A percentile compares a stretch with the other conserved stretches of the same genome.
Conservation (phyloP, 179 eudicot species). For the Spergularia azorica region DNA sequence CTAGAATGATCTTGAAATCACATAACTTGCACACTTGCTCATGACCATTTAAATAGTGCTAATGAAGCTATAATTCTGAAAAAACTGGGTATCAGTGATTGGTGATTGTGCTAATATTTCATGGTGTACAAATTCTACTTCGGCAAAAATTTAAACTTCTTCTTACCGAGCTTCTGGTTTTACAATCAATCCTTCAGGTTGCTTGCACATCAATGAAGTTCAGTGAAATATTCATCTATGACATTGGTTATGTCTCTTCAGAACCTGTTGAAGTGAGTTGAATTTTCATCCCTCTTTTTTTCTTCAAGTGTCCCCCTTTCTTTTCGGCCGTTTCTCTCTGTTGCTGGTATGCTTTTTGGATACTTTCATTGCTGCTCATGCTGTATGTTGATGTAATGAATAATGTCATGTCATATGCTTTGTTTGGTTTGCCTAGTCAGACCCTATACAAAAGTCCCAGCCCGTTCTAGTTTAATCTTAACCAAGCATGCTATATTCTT, state of each 20-base stretch:
- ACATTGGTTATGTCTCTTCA: slow-evolving; percentile 73
- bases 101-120: slow-evolving; percentile 7
- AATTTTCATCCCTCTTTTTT: slow-evolving; percentile 15
- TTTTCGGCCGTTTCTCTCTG: too few species aligned
- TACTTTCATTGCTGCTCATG: neutral
- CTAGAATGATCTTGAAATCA: neutral
- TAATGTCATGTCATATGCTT: neutral
- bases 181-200: slow-evolving; percentile 48
- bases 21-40: neutral
- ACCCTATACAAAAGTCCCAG: neutral
- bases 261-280: slow-evolving; percentile 75
- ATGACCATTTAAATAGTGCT: neutral
- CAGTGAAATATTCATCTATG: slow-evolving; percentile 65
- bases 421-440: neutral
- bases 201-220: slow-evolving; percentile 74
- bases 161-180: slow-evolving; percentile 2
- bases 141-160: neutral
- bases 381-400: neutral
- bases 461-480: neutral
- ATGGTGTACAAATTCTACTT: neutral
- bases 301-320: neutral
- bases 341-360: neutral
- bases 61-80: neutral
- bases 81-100: neutral
- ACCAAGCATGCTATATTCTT: neutral